Evolutionary conservation across 2,329 filamentous ascomycete genomes (phyloP).

Genomic region (Zasmidium cellare): DNA sequence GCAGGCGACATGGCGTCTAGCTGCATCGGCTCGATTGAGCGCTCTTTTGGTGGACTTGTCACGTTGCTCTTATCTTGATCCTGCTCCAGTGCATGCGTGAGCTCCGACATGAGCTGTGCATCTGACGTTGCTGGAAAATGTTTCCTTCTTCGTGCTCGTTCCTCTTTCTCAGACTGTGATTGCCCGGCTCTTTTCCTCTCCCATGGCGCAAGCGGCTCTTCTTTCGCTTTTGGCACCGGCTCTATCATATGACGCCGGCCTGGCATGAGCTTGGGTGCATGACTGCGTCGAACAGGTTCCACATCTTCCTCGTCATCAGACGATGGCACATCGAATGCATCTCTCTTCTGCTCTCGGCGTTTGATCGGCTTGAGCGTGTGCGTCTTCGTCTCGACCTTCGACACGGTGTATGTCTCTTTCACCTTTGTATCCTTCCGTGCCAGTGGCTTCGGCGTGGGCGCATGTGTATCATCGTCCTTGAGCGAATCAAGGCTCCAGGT

Average conservation of each 20-base stretch:
- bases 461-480: conserved; percentile 21
- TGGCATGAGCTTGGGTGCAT: conserved; percentile 16
- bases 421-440: conserved; percentile 5
- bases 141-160: background rate
- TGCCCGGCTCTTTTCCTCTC: conserved; percentile 19
- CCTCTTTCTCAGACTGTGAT: background rate
- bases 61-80: background rate
- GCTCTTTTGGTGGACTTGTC: background rate
- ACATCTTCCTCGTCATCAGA: conserved; percentile 32
- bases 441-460: background rate
- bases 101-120: conserved; percentile 2
- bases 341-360: conserved; percentile 19
- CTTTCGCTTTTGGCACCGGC: background rate
- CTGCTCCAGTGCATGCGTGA: background rate
- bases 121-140: background rate
- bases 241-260: background rate
- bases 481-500: conserved; percentile 20
- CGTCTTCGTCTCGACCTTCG: conserved; percentile 13
- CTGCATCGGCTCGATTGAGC: background rate
- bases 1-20: background rate
- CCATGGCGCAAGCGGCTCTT: conserved; percentile 28
- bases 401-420: conserved; percentile 15
- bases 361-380: conserved; percentile 12
- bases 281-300: conserved; percentile 15
- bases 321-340: conserved; percentile 46